Evolutionary conservation across 768 basidiomycete genomes (phyloP), one percentile per base, ranked within the genome.

Genomic region (Panus rudis): DNA sequence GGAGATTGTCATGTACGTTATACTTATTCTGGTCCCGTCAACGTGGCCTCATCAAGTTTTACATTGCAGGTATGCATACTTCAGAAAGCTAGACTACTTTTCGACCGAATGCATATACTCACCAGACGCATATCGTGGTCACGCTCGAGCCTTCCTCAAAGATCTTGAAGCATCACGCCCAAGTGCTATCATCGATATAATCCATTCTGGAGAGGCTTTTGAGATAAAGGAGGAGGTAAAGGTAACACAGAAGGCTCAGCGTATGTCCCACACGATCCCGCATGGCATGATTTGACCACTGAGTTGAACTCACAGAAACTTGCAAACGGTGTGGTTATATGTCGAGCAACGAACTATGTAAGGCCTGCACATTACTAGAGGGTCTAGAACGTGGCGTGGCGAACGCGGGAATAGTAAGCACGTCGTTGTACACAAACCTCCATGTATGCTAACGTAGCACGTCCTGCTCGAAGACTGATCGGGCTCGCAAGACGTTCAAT

Each of bases 51-150:
- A 19, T 20, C 4, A 20, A 4, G 4, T 17, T 10, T 20, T 21
- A 11, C 3, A 13, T 4, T 54, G 10, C 16, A 93, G 91, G 91
- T 97, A 98, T 62, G 94, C 94, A 7, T 97, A 99, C 64, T 97
- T 97, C 72, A 97, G 94, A 71, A 96, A 97, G 64, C 73, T 99
- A 17, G 93, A 97, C 58, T 99, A 99, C 63, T 97, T 96, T 65
- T 97, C 93, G 2, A 99, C 94, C 6, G 96, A 99, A 60, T 99
- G 96, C 62, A 97, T 98, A 53, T 99, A 99, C 63, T 93, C 92
- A 4, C 94, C 96, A 7, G 96, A 97, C 60, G 96, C 96, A 4
- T 99, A 99, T 61, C 85, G 96, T 6, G 96, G 96, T 0, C 93
- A 98, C 59, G 92, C 96, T 1, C 76, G 96, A 37, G 80, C 78